Evolutionary conservation across 2,329 filamentous ascomycete genomes (phyloP), one percentile per base, ranked within the genome.

Genomic region (Colletotrichum nymphaeae): DNA sequence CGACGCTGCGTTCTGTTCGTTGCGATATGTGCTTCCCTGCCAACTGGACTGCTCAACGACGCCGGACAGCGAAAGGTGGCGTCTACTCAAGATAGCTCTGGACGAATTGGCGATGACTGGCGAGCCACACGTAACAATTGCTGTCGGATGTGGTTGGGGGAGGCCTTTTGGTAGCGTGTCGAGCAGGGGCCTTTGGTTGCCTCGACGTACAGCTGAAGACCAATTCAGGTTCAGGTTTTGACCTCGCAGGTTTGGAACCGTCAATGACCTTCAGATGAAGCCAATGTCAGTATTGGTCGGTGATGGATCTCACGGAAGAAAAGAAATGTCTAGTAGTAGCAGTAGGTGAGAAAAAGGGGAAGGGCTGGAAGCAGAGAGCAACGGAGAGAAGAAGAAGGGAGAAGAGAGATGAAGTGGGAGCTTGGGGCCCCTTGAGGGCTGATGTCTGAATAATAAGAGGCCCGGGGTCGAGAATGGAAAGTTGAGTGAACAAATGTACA

Each of bases 371-470:
- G 35, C 28, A 35, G 37, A 52, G n/a, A 28, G 49, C 53, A 32
- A 42, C 19, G 16, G 19, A 19, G 60, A 60, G 58, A 19, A 14
- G 11, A 30, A 35, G 46, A 11, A 28, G 11, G 62, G 14, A 42
- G n/a, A 7, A 58, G 58, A 52, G 59, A 57, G 64, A 28, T 55
- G 64, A 63, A 64, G 49, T 42, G 30, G 58, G 58, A 63, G 52
- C 55, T 57, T 35, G 32, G 58, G 26, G 42, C 57, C 66, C 66
- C 67, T 42, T 30, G 66, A 57, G 67, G 46, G 26, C 22, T 26
- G 32, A 53, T 69, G 70, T 69, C 67, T 63, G 56, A 49, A 56
- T 70, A 60, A 70, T 73, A 70, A 72, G 70, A 73, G 14, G 52
- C 30, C 63, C 63, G 35, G 70, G 70, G 70, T 56, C 60, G 60